These are phyloP conservation scores for Citrullus mucosospermus DNA, from an alignment of 306 rosid species.

Conservation along the genomic window DNA sequence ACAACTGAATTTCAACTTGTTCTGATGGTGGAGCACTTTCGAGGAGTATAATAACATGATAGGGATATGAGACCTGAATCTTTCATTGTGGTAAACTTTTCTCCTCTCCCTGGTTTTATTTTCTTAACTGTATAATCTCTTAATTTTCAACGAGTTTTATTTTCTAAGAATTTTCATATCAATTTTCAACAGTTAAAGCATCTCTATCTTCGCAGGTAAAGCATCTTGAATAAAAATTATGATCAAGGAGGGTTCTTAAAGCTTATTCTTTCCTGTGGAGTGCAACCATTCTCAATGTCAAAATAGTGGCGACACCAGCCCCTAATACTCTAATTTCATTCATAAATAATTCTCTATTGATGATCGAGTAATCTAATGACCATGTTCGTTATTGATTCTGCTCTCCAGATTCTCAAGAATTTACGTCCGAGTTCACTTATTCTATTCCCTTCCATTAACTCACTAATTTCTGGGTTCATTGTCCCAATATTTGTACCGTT, in stretches of 20 bases:
- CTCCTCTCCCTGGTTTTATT: neutral
- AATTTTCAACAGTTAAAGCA: too few species aligned
- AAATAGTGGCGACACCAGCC: constrained; percentile 22
- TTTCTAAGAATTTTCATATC: too few species aligned
- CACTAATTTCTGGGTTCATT: neutral
- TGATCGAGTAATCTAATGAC: neutral
- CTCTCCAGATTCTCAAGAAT: neutral
- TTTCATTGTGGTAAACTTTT: neutral
- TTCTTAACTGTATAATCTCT: too few species aligned
- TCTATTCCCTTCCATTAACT: neutral
- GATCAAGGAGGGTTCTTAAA: neutral
- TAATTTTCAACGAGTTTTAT: too few species aligned
- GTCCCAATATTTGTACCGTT: neutral
- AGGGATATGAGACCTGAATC: neutral
- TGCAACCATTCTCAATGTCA: constrained; percentile 29
- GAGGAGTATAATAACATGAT: neutral
- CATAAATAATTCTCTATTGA: neutral
- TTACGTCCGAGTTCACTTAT: neutral
- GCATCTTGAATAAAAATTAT: neutral
- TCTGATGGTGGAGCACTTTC: neutral
- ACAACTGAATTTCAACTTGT: neutral
- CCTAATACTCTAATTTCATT: neutral
- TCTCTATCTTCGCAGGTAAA: too few species aligned
- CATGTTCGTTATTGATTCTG: neutral
- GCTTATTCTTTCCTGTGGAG: constrained; percentile 32